Evolutionary conservation across 2,329 filamentous ascomycete genomes (phyloP).

Genomic region (Trichoderma simmonsii): DNA sequence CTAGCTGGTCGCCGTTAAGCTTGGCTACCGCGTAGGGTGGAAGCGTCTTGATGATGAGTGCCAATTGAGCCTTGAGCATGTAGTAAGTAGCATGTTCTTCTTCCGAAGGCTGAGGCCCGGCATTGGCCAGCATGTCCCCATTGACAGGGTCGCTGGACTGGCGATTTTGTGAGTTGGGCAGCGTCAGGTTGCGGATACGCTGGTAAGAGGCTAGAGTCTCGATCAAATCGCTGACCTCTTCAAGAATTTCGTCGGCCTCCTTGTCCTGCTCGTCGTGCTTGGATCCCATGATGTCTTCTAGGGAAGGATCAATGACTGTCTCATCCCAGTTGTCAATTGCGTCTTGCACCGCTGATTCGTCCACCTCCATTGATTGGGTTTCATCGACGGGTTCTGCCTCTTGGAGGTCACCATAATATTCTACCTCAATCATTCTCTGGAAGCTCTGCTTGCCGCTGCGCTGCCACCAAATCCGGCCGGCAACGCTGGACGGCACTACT

Average conservation of each 20-base stretch:
- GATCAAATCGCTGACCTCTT: conserved; percentile 71
- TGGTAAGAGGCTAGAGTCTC: conserved; percentile 76
- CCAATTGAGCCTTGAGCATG: conserved; percentile 70
- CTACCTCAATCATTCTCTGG: conserved; percentile 58
- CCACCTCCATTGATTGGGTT: conserved; percentile 40
- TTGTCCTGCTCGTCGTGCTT: conserved; percentile 61
- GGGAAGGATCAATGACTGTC: conserved; percentile 53
- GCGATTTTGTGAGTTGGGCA: conserved; percentile 62
- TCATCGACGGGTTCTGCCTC: conserved; percentile 36
- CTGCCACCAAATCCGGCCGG: conserved; percentile 75
- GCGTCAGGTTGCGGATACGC: conserved; percentile 69
- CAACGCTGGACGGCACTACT: conserved; percentile 63
- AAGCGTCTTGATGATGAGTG: conserved; percentile 68
- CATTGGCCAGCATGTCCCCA: conserved; percentile 65
- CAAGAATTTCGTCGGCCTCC: conserved; percentile 66
- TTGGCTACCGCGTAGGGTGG: conserved; percentile 86
- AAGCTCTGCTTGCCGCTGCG: conserved; percentile 64
- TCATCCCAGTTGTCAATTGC: conserved; percentile 59
- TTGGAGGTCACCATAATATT: conserved; percentile 42
- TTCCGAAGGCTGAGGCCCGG: conserved; percentile 64
- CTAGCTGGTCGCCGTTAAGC: conserved; percentile 80
- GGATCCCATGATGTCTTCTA: conserved; percentile 50
- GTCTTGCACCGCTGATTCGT: conserved; percentile 52
- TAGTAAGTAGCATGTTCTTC: conserved; percentile 64
- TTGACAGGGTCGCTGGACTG: conserved; percentile 60